A percentile compares a stretch with the other conserved stretches of the same genome.
These are phyloP conservation scores for Populus pruinosa DNA, from an alignment of 345 rosid species.

Conservation along the genomic window DNA sequence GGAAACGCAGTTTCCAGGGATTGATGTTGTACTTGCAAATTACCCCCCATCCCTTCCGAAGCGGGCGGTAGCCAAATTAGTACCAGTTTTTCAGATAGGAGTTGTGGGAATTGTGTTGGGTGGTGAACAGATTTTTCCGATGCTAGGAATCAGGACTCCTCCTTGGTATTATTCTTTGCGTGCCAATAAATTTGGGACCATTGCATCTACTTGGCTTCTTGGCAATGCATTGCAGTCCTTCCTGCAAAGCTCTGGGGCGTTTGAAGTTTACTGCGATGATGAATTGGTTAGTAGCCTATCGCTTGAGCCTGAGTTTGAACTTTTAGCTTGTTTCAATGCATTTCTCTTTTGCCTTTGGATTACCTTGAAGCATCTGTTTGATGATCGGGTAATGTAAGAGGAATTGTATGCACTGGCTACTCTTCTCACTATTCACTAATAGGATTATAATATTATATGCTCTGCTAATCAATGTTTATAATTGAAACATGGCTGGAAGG, in stretches of 20 bases:
- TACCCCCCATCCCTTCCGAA: conserved; percentile 77
- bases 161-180: conserved; percentile 68
- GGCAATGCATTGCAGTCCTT: conserved; percentile 81
- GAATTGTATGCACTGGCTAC: not conserved
- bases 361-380: not conserved
- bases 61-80: conserved; percentile 58
- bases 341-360: not conserved
- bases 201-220: conserved; percentile 83
- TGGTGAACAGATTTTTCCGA: conserved; percentile 73
- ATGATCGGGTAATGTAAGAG: not conserved
- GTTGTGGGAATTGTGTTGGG: conserved; percentile 66
- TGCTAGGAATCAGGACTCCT: conserved; percentile 63
- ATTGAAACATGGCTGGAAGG: not conserved
- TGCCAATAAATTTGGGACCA: conserved; percentile 80
- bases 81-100: conserved; percentile 66
- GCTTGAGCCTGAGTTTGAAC: not conserved
- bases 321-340: not conserved
- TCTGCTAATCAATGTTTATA: not conserved
- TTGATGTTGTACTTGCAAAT: conserved; percentile 71
- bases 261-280: conserved; percentile 67
- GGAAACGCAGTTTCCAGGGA: conserved; percentile 69
- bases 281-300: conserved; percentile 48
- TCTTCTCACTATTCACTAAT: not conserved
- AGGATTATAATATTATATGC: not conserved
- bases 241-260: conserved; percentile 87